Percentiles rank a stretch among this genome's conserved stretches.
Conservation (phyloP, 148 eudicot genomes). For the Euryodendron excelsum region DNA sequence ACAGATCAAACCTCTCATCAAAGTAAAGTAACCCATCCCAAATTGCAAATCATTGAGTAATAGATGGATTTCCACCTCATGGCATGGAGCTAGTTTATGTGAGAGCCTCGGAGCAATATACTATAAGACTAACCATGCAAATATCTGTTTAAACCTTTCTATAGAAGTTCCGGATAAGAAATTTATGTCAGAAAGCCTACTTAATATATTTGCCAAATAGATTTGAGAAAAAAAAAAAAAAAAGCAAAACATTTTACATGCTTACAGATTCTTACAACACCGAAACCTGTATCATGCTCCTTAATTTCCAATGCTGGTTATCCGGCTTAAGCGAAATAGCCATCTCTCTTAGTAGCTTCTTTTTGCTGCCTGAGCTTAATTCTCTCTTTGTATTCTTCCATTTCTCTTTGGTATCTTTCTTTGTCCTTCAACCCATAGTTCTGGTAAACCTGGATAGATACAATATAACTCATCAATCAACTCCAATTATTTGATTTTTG, state of each 20-base stretch:
- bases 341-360: not conserved
- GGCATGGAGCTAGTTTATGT: no score
- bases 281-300: not conserved
- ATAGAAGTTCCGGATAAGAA: no score
- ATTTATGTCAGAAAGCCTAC: no score
- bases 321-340: not conserved
- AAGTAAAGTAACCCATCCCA: no score
- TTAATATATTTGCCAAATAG: not conserved
- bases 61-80: no score
- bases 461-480: not conserved
- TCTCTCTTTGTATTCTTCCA: slow-evolving; percentile 57
- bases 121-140: no score
- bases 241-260: not conserved
- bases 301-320: not conserved
- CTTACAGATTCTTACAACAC: slow-evolving; percentile 4
- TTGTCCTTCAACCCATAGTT: slow-evolving; percentile 57
- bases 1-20: no score
- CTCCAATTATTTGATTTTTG: not conserved
- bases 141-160: no score
- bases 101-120: no score
- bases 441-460: slow-evolving; percentile 53
- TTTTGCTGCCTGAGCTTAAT: slow-evolving; percentile 9
- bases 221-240: not conserved
- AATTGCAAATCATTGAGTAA: no score
- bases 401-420: slow-evolving; percentile 67